Percentiles rank a stretch among this genome's conserved stretches.
Evolutionary conservation across 2,329 filamentous ascomycete species (phyloP).

Genomic region (Colletotrichum falcatum): DNA sequence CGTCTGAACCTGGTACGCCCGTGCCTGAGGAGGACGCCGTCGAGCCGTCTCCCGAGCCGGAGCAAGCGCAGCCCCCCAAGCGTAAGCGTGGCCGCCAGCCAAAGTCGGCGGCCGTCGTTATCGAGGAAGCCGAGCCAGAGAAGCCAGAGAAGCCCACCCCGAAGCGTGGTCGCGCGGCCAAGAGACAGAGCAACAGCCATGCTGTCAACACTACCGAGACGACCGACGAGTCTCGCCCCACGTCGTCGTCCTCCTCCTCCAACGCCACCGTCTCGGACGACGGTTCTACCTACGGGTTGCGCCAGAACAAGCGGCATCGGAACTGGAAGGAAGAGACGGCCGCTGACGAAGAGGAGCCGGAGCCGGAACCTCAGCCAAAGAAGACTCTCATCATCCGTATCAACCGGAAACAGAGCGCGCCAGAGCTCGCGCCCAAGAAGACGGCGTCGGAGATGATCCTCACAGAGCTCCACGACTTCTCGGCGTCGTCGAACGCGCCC

Average conservation of each 20-base stretch:
- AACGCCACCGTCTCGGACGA: constrained; percentile 55
- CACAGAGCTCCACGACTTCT: constrained; percentile 23
- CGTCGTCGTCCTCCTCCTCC: constrained; percentile 66
- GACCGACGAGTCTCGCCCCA: constrained; percentile 63
- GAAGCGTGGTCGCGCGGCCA: constrained; percentile 36
- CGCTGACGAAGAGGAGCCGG: constrained; percentile 52
- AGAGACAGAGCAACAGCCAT: constrained; percentile 36
- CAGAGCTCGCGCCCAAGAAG: constrained; percentile 21
- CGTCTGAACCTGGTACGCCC: constrained; percentile 38
- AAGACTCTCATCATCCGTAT: constrained; percentile 38
- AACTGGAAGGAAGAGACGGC: constrained; percentile 64
- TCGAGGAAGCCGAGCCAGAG: constrained; percentile 21
- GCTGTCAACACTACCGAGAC: constrained; percentile 32
- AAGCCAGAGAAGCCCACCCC: constrained; percentile 24
- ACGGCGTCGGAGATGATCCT: constrained; percentile 31
- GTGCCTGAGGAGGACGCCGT: constrained; percentile 31
- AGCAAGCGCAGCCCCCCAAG: constrained; percentile 30
- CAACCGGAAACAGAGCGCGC: constrained; percentile 38
- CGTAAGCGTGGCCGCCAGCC: constrained; percentile 40
- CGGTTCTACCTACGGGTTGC: constrained; percentile 39
- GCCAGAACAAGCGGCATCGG: constrained; percentile 60
- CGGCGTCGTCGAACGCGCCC: constrained; percentile 12
- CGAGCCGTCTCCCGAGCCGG: constrained; percentile 31
- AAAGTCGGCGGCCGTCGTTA: constrained; percentile 25
- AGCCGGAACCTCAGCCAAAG: constrained; percentile 53